Evolutionary conservation across 495 filamentous ascomycete species (phyloP), one percentile per base, ranked within the genome.

Genomic region (Lasiosphaeria hispida): DNA sequence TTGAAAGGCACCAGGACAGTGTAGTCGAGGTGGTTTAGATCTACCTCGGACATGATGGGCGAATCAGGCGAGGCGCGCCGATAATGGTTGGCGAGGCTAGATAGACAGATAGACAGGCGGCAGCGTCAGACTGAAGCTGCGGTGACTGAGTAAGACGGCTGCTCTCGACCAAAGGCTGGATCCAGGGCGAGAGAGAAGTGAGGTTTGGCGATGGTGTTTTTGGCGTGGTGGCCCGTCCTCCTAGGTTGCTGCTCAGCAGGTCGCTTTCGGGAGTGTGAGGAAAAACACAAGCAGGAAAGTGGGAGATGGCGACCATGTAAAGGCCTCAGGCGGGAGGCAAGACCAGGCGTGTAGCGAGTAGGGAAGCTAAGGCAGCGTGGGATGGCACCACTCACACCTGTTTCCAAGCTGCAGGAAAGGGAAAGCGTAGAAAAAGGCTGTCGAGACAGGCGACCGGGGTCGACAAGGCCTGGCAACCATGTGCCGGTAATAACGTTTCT

Each of bases 1-100:
- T 92, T 93, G 75, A 85, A 92, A 34, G 83, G 76, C 38, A 85
- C 69, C 58, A 78, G 67, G 36, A 67, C 59, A 34, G 75, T 73
- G 59, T 82, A 83, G 61, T 78, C 74, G 51, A 80, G 72, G 40
- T 57, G 63, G 57, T 73, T 69, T 45, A 72, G 63, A 64, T 79
- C 72, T 61, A 60, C 55, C 38, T 58, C 62, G 49, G 68, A 62
- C 69, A 72, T 76, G 15, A 62, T 65, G 66, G 63, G 53, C 15
- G 38, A 58, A 50, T 41, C 55, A 15, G 23, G 38, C 51, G 14
- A 33, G 47, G 53, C 35, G 23, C 37, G 38, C 38, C 30, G 39
- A 11, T 35, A 23, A 47, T 52, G 45, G 45, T 7, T 15, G 23
- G 23, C 36, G 18, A 34, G 51, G 53, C 36, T 30, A 52, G 15